A percentile compares a stretch with the other conserved stretches of the same genome.
Evolutionary conservation across 2,329 filamentous ascomycete species (phyloP).

Genomic region (Arthrobotrys sphaeroides): DNA sequence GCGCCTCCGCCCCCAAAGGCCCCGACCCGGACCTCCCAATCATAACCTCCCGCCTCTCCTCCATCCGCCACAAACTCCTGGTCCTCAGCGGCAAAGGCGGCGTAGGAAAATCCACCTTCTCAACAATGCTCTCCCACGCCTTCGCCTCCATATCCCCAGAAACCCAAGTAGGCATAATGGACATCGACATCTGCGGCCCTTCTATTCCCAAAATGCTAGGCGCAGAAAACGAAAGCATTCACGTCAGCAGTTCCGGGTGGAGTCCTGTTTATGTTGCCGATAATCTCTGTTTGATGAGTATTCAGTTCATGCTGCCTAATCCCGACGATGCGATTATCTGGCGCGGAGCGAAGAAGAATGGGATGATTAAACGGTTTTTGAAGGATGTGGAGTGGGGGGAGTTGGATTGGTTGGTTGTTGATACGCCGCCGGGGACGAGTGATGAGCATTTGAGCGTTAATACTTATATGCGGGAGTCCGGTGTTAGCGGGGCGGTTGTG

Average conservation of each 20-base stretch:
- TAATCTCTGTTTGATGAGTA: constrained; percentile 94
- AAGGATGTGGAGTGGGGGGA: constrained; percentile 99
- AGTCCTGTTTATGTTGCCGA: constrained; percentile 94
- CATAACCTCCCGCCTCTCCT: constrained; percentile 82
- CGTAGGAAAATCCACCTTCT: constrained; percentile 95
- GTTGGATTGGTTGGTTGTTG: constrained; percentile 89
- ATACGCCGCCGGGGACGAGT: constrained; percentile 93
- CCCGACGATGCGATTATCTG: constrained; percentile 96
- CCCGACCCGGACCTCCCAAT: constrained; percentile 92
- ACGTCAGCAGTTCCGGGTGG: constrained; percentile 88
- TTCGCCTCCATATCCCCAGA: constrained; percentile 79
- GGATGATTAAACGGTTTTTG: constrained; percentile 95
- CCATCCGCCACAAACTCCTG: constrained; percentile 89
- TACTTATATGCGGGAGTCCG: constrained; percentile 85
- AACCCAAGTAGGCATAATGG: constrained; percentile 90
- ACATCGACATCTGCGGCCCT: constrained; percentile 96
- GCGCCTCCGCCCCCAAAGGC: constrained; percentile 91
- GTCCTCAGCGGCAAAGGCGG: constrained; percentile 94
- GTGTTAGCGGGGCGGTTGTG: constrained; percentile 90
- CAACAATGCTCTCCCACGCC: constrained; percentile 84
- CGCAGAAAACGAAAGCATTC: constrained; percentile 90
- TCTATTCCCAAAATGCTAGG: constrained; percentile 99
- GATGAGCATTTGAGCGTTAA: constrained; percentile 97
- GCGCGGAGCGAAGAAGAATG: constrained; percentile 98
- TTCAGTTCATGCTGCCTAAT: constrained; percentile 97